These are phyloP conservation scores for Multifurca ochricompacta DNA, from an alignment of 768 basidiomycete species.

Conservation along the genomic window DNA sequence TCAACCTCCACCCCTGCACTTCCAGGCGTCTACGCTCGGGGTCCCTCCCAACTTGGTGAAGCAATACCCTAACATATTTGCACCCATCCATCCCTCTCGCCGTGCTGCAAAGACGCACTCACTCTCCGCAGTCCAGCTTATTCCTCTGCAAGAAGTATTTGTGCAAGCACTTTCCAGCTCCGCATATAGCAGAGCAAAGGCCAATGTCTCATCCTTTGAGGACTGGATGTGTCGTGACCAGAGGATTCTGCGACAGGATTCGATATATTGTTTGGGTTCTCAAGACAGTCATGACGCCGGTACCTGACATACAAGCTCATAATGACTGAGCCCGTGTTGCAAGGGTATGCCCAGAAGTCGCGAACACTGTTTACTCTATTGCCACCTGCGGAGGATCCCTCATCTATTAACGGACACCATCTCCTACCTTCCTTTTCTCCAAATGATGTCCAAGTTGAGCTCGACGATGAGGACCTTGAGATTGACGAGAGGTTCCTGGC, in stretches of 20 bases:
- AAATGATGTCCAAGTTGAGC: conserved; percentile 14
- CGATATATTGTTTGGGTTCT: conserved; percentile 29
- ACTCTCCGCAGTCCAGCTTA: conserved; percentile 17
- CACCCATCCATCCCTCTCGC: neutral
- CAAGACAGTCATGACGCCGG: neutral
- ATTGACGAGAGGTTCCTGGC: conserved; percentile 63
- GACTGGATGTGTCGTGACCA: conserved; percentile 22
- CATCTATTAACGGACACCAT: conserved; percentile 19
- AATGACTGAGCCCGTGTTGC: conserved; percentile 16
- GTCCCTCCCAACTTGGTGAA: conserved; percentile 5
- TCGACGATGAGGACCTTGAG: conserved; percentile 37
- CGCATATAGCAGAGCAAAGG: conserved; percentile 21
- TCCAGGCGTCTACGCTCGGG: conserved; percentile 12
- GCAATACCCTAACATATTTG: conserved; percentile 3
- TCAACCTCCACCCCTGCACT: conserved; percentile 21
- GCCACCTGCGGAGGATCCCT: conserved; percentile 2
- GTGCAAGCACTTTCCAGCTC: conserved; percentile 23
- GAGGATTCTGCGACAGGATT: conserved; percentile 47
- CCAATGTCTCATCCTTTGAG: conserved; percentile 20
- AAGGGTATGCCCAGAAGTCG: conserved; percentile 18
- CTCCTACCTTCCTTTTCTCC: neutral
- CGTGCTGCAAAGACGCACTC: conserved; percentile 4
- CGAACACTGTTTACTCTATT: conserved; percentile 18
- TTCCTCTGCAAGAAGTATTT: conserved; percentile 23
- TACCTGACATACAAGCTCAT: conserved; percentile 15